Conservation (phyloP, 148 eudicot genomes). For the Heliosperma pusillum region DNA sequence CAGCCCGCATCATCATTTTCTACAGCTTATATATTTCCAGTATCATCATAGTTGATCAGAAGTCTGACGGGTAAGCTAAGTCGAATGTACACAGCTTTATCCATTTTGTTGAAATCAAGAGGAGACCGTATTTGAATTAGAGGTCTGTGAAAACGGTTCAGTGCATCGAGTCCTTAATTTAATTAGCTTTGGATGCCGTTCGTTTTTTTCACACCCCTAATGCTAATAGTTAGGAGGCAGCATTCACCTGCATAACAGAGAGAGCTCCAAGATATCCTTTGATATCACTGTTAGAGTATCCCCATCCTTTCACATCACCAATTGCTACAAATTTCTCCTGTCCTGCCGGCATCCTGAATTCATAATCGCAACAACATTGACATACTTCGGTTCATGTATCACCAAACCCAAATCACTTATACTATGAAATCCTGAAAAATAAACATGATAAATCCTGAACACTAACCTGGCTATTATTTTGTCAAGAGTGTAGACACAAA, state of each 20-base stretch:
- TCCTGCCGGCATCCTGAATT: constrained; percentile 60
- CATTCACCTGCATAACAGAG: constrained; percentile 66
- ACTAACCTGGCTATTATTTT: constrained; percentile 62
- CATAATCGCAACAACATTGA: background rate
- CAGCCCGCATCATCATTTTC: background rate
- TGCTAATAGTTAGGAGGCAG: background rate
- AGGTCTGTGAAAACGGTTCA: no score
- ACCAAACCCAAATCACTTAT: background rate
- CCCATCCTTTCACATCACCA: constrained; percentile 77
- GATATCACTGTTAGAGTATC: constrained; percentile 63
- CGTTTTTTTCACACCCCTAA: background rate
- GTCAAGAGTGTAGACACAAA: constrained; percentile 58
- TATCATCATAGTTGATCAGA: no score
- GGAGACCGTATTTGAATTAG: no score
- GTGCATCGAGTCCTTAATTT: background rate
- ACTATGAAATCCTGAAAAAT: background rate
- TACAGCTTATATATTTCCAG: no score
- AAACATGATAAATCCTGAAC: background rate
- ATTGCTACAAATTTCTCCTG: constrained; percentile 66
- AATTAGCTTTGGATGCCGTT: background rate
- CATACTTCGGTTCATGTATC: background rate
- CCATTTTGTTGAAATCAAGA: no score
- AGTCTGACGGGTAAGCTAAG: background rate
- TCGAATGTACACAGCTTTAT: background rate
- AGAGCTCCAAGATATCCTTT: constrained; percentile 63